Evolutionary conservation across 192 early-diverging fungal species (phyloP), one percentile per base, ranked within the genome.

Genomic region (Backusella australiensis): DNA sequence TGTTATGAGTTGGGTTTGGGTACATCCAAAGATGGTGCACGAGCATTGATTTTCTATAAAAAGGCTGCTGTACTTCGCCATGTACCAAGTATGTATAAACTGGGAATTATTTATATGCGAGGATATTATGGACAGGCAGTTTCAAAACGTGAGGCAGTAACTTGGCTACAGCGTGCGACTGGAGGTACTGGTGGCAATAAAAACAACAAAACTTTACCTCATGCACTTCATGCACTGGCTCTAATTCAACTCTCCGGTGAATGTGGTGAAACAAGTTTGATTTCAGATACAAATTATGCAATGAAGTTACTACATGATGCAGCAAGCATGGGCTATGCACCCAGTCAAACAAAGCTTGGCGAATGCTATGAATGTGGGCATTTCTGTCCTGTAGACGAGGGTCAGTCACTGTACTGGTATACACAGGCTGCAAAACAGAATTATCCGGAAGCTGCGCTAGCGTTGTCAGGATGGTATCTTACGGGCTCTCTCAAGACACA

Each of bases 1-100:
- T 99, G 96, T 84, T 96, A 97, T 81, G 97, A 99, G 77, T 82
- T 93, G 23, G 96, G 96, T 36, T 90, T 93, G 17, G 97, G 97
- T 52, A 96, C 94, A n/a, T 93, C 94, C 44, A 84, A 90, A 9
- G 96, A 98, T 78, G 81, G 88, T n/a, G 77, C 83, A 32, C 87
- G 94, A 8, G 92, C 96, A 1, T 85, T 95, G 53, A 93, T 96
- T 81, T 98, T 93, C 76, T 98, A 95, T 80, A 85, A 93, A 69
- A 97, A 98, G 82, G 93, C 95, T 0, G 96, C 95, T 1, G 88
- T 91, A 6, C 84, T 96, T 71, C 91, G 93, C 56, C 96, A 98
- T 76, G 93, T 94, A 34, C 92, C 94, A 0, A 95, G 94, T 26
- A 98, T 99, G 97, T 97, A 95, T 88, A 98, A 97, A 83, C 86